A percentile compares a stretch with the other conserved stretches of the same genome.
phyloP scores from a whole-genome alignment of 257 asterid species.

The Nicotiana tomentosiformis region DNA sequence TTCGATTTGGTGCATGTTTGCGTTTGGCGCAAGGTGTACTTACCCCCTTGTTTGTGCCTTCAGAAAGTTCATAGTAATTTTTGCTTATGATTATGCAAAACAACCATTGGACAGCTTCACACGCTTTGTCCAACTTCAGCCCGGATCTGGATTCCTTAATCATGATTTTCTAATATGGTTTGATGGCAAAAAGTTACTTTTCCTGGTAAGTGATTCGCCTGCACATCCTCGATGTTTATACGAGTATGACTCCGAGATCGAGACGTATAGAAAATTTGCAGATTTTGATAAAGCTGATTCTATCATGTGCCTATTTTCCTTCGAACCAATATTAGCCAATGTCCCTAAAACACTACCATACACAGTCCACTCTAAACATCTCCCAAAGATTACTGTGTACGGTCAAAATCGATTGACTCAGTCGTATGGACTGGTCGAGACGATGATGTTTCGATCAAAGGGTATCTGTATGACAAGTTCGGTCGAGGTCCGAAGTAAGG shows the following conservation, averaged over 20 bases:
- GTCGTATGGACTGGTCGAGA: too few relatives aligned
- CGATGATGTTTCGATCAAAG: too few relatives aligned
- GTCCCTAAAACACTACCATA: too few relatives aligned
- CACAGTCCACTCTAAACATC: too few relatives aligned
- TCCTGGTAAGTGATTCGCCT: not conserved
- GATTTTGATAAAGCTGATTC: not conserved
- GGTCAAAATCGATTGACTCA: too few relatives aligned
- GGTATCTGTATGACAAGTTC: too few relatives aligned
- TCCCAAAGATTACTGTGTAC: too few relatives aligned
- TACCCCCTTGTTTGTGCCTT: not conserved
- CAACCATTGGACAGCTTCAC: not conserved
- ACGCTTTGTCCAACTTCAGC: not conserved
- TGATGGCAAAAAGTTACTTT: not conserved
- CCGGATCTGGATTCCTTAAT: not conserved
- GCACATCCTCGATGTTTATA: not conserved
- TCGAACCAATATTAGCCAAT: too few relatives aligned
- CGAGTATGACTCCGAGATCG: not conserved
- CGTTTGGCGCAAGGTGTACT: not conserved
- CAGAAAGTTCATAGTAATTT: not conserved
- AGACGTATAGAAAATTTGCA: not conserved
- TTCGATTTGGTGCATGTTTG: not conserved
- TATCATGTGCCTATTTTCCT: too few relatives aligned
- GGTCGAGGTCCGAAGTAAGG: too few relatives aligned
- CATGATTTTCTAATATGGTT: not conserved
- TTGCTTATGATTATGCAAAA: not conserved